Evolutionary conservation across 352 stramenopile genomes (phyloP), one percentile per base, ranked within the genome.

Genomic region (Pythium aquatile): DNA sequence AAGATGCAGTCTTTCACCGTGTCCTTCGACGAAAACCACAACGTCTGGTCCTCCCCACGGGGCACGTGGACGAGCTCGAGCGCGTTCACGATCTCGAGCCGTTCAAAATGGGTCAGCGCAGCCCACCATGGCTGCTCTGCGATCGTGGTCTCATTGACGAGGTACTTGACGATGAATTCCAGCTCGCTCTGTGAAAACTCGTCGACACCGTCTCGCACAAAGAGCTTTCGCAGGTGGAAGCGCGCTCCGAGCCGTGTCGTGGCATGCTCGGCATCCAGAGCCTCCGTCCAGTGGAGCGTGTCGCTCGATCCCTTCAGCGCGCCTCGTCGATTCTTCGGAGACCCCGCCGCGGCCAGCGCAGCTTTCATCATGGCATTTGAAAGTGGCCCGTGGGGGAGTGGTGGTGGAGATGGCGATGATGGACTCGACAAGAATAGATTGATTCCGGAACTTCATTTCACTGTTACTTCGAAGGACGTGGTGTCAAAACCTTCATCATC

Each of bases 141-240:
- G 52, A 73, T 66, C 20, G 66, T 73, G 14, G 66, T 73, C 57
- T 73, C 66, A 62, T 73, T 53, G 0, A 66, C 35, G 32, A 73
- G 61, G 37, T 73, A 73, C 46, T 67, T 55, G 9, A 59, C 37
- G 52, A 73, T 73, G 39, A 69, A 73, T 35, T 68, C 66, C 16
- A 73, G 60, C 58, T 73, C 66, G 8, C 61, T 63, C 29, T 73
- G 66, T 26, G 66, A 73, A 26, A 73, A 69, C 30, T 66, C 58
- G 46, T 68, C 66, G 26, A 66, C 66, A 16, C 46, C 51, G 5
- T 49, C 37, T 24, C 66, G 61, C 1, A 73, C 24, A 55, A 73
- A 73, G 58, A 73, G 66, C 52, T 69, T 73, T 2, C 66, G 66
- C 10, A 73, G 37, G 47, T 73, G 66, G 53, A 73, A 73, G 7